Evolutionary conservation across 176 grass and related monocot species (phyloP).

Genomic region (Calamus simplicifolius): DNA sequence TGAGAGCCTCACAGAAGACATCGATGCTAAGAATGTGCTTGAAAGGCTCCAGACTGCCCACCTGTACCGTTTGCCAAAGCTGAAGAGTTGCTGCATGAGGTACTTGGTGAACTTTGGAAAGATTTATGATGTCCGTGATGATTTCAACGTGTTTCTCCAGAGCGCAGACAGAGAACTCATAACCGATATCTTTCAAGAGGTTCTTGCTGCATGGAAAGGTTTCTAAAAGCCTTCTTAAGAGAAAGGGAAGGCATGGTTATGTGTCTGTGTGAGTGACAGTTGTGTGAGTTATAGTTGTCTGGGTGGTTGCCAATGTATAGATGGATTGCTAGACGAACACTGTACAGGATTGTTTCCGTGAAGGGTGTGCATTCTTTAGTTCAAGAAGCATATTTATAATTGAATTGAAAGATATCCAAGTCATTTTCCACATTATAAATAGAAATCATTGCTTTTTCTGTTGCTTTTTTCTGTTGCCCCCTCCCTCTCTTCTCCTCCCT

Average conservation of each 20-base stretch:
- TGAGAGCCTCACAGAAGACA: constrained; percentile 79
- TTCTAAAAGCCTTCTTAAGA: constrained; percentile 14
- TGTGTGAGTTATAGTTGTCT: constrained; percentile 5
- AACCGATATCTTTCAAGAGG: constrained; percentile 66
- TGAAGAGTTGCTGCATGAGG: constrained; percentile 68
- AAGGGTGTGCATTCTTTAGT: constrained; percentile 15
- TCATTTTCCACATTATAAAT: constrained; percentile 11
- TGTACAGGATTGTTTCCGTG: constrained; percentile 24
- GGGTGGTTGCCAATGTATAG: constrained; percentile 11
- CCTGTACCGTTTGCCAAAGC: constrained; percentile 43
- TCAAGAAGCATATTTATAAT: constrained; percentile 18
- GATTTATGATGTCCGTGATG: constrained; percentile 79
- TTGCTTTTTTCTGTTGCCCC: not conserved
- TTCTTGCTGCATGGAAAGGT: constrained; percentile 78
- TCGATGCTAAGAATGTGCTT: constrained; percentile 58
- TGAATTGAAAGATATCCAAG: constrained; percentile 16
- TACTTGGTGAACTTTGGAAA: constrained; percentile 92
- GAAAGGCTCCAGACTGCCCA: constrained; percentile 70
- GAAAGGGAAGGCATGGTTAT: not conserved
- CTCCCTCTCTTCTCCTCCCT: too few relatives aligned
- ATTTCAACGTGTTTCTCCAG: constrained; percentile 61
- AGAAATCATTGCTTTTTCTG: constrained; percentile 24
- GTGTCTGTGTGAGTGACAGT: not conserved
- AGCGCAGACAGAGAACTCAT: constrained; percentile 76
- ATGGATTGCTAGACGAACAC: constrained; percentile 19